phyloP scores from a whole-genome alignment of 257 asterid genomes.

The Scutellaria barbata region DNA sequence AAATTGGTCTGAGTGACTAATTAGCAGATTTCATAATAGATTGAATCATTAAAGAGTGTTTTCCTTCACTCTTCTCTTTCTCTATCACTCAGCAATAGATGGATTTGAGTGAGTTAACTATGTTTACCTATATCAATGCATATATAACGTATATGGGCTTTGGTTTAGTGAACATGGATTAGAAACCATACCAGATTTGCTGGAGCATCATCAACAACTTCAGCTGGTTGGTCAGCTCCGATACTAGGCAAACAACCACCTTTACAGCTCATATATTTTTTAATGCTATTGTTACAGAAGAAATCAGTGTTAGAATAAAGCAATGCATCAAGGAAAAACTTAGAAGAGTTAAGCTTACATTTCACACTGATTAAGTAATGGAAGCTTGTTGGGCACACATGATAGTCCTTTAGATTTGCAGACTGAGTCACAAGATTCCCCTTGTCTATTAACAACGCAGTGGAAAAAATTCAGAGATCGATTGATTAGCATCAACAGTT shows the following conservation, averaged over 20 bases:
- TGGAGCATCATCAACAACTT: conserved; percentile 89
- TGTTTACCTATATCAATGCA: background rate
- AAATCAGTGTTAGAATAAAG: conserved; percentile 17
- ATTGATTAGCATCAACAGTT: conserved; percentile 31
- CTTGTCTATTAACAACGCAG: conserved; percentile 57
- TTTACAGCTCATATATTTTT: conserved; percentile 81
- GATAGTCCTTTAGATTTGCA: conserved; percentile 86
- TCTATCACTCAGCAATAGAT: background rate
- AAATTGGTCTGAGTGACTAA: too few relatives aligned
- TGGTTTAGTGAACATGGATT: conserved; percentile 16
- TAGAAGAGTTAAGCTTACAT: conserved; percentile 54
- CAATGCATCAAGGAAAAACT: background rate
- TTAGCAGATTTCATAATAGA: too few relatives aligned
- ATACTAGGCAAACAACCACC: conserved; percentile 74
- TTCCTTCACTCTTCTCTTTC: background rate
- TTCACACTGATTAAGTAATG: conserved; percentile 80
- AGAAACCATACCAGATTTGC: conserved; percentile 57
- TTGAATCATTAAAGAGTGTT: background rate
- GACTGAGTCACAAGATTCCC: conserved; percentile 79
- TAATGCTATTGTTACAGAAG: conserved; percentile 50
- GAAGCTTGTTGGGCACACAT: conserved; percentile 87
- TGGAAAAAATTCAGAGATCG: conserved; percentile 34
- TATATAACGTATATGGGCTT: background rate
- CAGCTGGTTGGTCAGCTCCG: conserved; percentile 96
- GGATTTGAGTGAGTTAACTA: background rate